These are phyloP conservation scores for Penstemon newberryi DNA, from an alignment of 257 asterid genomes.

Conservation along the genomic window DNA sequence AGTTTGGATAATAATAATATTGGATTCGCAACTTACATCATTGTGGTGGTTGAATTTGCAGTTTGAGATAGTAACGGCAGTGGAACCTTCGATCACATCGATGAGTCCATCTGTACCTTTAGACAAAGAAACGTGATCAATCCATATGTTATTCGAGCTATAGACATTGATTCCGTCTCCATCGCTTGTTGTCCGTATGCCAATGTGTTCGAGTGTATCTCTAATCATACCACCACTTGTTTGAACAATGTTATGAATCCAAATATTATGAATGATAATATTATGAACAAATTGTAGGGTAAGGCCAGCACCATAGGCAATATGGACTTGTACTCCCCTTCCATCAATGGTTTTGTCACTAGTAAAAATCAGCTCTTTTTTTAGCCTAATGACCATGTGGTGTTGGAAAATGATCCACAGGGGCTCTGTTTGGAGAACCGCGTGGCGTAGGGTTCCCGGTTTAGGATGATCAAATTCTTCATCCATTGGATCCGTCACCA, in stretches of 20 bases:
- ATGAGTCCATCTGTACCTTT: conserved; percentile 60
- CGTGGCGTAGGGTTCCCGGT: conserved; percentile 83
- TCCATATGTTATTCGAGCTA: conserved; percentile 69
- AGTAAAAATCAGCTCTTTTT: conserved; percentile 57
- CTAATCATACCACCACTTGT: conserved; percentile 62
- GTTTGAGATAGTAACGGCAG: conserved; percentile 75
- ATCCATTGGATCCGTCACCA: conserved; percentile 68
- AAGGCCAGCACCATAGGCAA: conserved; percentile 74
- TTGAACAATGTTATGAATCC: conserved; percentile 42
- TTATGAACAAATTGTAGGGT: conserved; percentile 61
- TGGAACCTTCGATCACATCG: conserved; percentile 66
- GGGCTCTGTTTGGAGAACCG: conserved; percentile 69
- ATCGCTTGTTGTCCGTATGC: conserved; percentile 58
- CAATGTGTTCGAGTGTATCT: conserved; percentile 56
- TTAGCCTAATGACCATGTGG: conserved; percentile 57
- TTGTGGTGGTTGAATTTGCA: conserved; percentile 82
- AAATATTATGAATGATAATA: conserved; percentile 68
- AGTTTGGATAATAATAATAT: too few species aligned
- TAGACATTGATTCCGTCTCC: conserved; percentile 84
- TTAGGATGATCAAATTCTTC: conserved; percentile 49
- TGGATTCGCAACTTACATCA: conserved; percentile 39
- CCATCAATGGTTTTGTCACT: conserved; percentile 86
- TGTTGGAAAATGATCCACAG: conserved; percentile 70
- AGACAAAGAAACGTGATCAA: conserved; percentile 85
- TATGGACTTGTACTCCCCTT: conserved; percentile 64